Conservation (phyloP, 129 eudicot species). For the Chrysanthemum lavandulifolium region DNA sequence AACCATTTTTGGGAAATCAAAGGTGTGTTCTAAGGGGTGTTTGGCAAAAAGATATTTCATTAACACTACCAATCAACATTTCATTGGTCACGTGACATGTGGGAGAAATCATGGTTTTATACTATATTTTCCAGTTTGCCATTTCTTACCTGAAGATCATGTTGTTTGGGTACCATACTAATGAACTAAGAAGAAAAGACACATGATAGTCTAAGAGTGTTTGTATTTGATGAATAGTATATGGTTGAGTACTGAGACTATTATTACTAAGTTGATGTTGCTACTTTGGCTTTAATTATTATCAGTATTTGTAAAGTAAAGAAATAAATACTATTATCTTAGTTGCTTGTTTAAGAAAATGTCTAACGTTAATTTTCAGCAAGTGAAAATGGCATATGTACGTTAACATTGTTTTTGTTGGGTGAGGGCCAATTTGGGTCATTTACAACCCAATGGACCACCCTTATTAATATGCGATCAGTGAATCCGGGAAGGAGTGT, state of each 20-base stretch:
- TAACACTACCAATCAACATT: no score
- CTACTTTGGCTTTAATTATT: not conserved
- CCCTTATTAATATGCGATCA: no score
- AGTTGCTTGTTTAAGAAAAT: not conserved
- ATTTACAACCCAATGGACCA: not conserved
- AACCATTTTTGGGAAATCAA: no score
- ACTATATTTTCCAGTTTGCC: conserved; percentile 75
- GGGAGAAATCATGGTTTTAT: no score
- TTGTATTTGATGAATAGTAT: conserved; percentile 16
- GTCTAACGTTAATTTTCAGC: no score
- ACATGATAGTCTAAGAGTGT: conserved; percentile 3
- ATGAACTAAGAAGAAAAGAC: not conserved
- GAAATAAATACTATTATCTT: conserved; percentile 15
- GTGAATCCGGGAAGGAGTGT: no score
- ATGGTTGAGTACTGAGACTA: conserved; percentile 18
- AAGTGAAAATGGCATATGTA: no score
- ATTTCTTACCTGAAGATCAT: conserved; percentile 74
- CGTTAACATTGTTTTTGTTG: not conserved
- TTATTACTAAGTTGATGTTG: conserved; percentile 9
- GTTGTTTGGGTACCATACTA: conserved; percentile 66
- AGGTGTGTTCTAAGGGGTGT: no score
- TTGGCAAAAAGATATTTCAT: no score
- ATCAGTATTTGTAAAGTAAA: conserved; percentile 8
- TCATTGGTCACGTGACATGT: no score
- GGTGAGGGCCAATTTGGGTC: not conserved